A percentile compares a stretch with the other conserved stretches of the same genome.
Evolutionary conservation across 108 stramenopile genomes (phyloP).

Genomic region (Cyclotella baltica): DNA sequence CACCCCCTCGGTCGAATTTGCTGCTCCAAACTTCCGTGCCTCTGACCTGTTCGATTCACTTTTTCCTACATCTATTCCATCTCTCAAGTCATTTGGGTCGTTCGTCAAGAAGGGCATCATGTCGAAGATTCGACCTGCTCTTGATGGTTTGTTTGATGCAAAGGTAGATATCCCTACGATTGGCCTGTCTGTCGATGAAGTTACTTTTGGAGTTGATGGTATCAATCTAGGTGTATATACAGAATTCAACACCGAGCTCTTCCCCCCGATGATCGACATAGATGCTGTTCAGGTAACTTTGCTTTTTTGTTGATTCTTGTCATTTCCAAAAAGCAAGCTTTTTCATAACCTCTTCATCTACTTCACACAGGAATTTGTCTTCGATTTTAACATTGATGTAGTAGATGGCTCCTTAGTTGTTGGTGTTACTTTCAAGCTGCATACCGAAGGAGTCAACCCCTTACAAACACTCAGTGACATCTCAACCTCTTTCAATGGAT

Average conservation of each 20-base stretch:
- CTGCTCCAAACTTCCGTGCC: conserved; percentile 18
- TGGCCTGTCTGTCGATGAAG: conserved; percentile 11
- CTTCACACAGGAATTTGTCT: conserved; percentile 7
- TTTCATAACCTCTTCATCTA: background rate
- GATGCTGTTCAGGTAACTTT: conserved; percentile 1
- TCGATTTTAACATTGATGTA: too few relatives aligned
- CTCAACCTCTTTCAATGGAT: too few relatives aligned
- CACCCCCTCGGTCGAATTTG: conserved; percentile 19
- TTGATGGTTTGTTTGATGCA: conserved; percentile 20
- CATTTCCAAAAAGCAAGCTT: too few relatives aligned
- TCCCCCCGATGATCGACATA: conserved; percentile 4
- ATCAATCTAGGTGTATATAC: background rate
- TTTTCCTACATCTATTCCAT: conserved; percentile 12
- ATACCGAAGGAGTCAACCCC: too few relatives aligned
- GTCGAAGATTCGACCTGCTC: background rate
- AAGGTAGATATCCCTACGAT: conserved; percentile 13
- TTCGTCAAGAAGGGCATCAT: conserved; percentile 18
- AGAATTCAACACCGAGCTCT: background rate
- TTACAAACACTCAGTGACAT: too few relatives aligned
- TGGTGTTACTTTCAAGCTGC: too few relatives aligned
- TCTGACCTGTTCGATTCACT: conserved; percentile 23
- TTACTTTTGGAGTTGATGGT: background rate
- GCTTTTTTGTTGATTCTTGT: too few relatives aligned
- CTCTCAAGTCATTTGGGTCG: conserved; percentile 5
- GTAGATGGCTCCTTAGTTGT: too few relatives aligned